Evolutionary conservation across 2,329 filamentous ascomycete species (phyloP).

Genomic region (Aspergillus aculeatinus): DNA sequence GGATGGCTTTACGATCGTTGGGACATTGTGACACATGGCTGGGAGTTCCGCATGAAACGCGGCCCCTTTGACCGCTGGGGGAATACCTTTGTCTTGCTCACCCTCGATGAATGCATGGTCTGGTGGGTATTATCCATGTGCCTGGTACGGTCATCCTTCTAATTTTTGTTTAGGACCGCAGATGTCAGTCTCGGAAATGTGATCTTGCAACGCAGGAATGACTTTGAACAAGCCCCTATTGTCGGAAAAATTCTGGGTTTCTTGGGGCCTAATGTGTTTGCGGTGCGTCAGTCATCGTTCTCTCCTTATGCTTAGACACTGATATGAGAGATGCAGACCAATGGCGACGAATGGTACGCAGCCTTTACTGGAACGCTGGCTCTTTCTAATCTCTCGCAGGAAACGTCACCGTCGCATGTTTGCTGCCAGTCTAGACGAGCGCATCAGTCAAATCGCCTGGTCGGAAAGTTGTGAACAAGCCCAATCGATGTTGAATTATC

Average conservation of each 20-base stretch:
- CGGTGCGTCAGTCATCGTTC: too few species aligned
- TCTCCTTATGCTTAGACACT: too few species aligned
- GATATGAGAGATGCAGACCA: slow-evolving; percentile 8
- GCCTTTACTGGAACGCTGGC: slow-evolving; percentile 37
- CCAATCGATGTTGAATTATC: slow-evolving; percentile 28
- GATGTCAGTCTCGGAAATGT: slow-evolving; percentile 32
- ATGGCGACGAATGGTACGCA: slow-evolving; percentile 29
- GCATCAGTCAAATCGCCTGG: not conserved
- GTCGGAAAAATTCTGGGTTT: slow-evolving; percentile 32
- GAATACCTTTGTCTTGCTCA: slow-evolving; percentile 34
- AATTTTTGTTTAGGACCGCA: slow-evolving; percentile 1
- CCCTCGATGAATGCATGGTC: slow-evolving; percentile 8
- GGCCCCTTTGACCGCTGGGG: slow-evolving; percentile 29
- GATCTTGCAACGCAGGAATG: slow-evolving; percentile 36
- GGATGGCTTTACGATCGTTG: slow-evolving; percentile 23
- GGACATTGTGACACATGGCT: slow-evolving; percentile 31
- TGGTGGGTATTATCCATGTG: slow-evolving; percentile 1
- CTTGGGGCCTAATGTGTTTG: slow-evolving; percentile 36
- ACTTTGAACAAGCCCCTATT: slow-evolving; percentile 33
- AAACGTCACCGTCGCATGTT: slow-evolving; percentile 34
- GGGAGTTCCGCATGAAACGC: slow-evolving; percentile 33
- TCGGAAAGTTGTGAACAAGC: too few species aligned
- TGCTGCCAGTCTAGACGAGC: slow-evolving; percentile 34
- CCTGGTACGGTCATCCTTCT: not conserved
- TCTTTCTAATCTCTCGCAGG: slow-evolving; percentile 38